These are phyloP conservation scores for Irpex lacteus DNA, from an alignment of 1,284 basidiomycete genomes.

Conservation along the genomic window DNA sequence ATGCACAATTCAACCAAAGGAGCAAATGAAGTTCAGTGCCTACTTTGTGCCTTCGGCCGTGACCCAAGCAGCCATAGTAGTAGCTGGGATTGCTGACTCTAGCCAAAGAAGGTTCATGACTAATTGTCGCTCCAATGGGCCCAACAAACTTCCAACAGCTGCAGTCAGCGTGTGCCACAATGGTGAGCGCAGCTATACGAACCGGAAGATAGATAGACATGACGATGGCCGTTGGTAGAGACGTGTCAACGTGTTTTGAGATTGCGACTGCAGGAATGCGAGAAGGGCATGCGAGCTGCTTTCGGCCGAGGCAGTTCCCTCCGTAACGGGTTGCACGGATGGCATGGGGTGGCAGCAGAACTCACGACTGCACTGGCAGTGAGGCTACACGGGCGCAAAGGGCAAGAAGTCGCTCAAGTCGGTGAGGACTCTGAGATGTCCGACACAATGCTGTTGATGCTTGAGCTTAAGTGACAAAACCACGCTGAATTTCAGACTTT, in stretches of 20 bases:
- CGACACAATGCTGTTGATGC: neutral
- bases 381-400: neutral
- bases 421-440: neutral
- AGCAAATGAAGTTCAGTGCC: constrained; percentile 19
- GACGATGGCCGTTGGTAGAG: constrained; percentile 90
- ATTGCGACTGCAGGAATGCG: constrained; percentile 85
- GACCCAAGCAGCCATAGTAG: constrained; percentile 84
- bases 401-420: neutral
- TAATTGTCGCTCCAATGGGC: constrained; percentile 85
- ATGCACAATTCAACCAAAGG: constrained; percentile 12
- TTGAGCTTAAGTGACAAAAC: constrained; percentile 16
- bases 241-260: constrained; percentile 78
- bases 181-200: constrained; percentile 16
- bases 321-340: constrained; percentile 13
- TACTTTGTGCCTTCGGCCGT: constrained; percentile 74
- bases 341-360: neutral
- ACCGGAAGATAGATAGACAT: constrained; percentile 94
- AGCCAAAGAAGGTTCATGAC: constrained; percentile 93
- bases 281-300: constrained; percentile 57
- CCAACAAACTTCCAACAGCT: constrained; percentile 62
- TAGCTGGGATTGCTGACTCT: constrained; percentile 67
- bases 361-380: neutral
- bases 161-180: constrained; percentile 15
- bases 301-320: constrained; percentile 16
- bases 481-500: neutral